Evolutionary conservation across 768 basidiomycete genomes (phyloP).

Genomic region (Rubroboletus pulcherrimus): DNA sequence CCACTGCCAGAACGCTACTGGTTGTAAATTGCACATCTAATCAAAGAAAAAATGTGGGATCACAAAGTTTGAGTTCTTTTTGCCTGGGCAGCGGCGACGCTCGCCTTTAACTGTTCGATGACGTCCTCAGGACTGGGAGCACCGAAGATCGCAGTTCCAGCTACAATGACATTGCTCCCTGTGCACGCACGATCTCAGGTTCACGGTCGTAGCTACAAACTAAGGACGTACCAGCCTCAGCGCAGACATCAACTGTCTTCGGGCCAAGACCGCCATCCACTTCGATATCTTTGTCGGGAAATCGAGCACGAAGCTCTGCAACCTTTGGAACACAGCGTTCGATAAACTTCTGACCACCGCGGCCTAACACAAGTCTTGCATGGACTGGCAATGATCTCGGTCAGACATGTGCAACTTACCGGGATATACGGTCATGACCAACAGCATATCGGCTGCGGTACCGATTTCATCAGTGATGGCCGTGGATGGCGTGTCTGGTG

Average conservation of each 20-base stretch:
- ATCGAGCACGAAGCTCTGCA: slow-evolving; percentile 80
- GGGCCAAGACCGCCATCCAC: slow-evolving; percentile 98
- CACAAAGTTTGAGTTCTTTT: slow-evolving; percentile 27
- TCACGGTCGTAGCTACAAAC: not conserved
- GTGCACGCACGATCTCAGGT: slow-evolving; percentile 1
- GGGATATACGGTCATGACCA: slow-evolving; percentile 98
- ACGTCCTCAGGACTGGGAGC: slow-evolving; percentile 76
- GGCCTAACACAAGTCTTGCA: slow-evolving; percentile 43
- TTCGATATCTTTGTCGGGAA: slow-evolving; percentile 94
- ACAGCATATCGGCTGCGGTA: slow-evolving; percentile 85
- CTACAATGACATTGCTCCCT: slow-evolving; percentile 98
- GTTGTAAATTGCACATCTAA: too few species aligned
- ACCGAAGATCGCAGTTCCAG: slow-evolving; percentile 92
- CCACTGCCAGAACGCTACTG: not conserved
- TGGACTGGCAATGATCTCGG: not conserved
- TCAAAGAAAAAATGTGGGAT: not conserved
- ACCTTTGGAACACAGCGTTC: slow-evolving; percentile 93
- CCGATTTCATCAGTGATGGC: slow-evolving; percentile 85
- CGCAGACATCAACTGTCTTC: slow-evolving; percentile 82
- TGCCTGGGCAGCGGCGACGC: slow-evolving; percentile 66
- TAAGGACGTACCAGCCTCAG: slow-evolving; percentile 67
- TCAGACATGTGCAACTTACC: slow-evolving; percentile 40
- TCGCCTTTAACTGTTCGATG: slow-evolving; percentile 66
- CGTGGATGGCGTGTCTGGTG: slow-evolving; percentile 86
- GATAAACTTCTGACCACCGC: slow-evolving; percentile 95